Percentiles rank a stretch among this genome's conserved stretches.
Conservation (phyloP, 371 early-diverging fungal species). For the Lichtheimia ramosa region DNA sequence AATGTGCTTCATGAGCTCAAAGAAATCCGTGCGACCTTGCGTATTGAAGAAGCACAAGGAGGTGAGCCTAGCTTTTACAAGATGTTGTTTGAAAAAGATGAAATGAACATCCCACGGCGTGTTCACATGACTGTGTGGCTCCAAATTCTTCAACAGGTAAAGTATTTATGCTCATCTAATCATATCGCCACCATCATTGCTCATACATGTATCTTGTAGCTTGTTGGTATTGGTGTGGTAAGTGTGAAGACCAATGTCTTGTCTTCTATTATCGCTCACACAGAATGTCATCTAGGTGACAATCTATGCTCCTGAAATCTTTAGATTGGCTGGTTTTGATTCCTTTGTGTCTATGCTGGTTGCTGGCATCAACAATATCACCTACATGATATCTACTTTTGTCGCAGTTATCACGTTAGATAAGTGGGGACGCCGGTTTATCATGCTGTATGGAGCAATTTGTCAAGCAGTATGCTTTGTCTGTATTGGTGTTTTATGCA, state of each 20-base stretch:
- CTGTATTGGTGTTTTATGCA: constrained; percentile 29
- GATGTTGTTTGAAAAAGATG: constrained; percentile 34
- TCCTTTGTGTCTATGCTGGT: constrained; percentile 27
- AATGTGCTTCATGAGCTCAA: constrained; percentile 33
- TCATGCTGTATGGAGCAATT: constrained; percentile 38
- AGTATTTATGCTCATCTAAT: too few species aligned
- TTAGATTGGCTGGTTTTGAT: constrained; percentile 28
- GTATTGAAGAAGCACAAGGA: constrained; percentile 22
- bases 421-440: constrained; percentile 36
- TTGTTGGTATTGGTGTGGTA: constrained; percentile 29
- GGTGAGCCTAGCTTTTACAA: constrained; percentile 37
- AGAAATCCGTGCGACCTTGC: constrained; percentile 26
- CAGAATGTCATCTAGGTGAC: constrained; percentile 19
- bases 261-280: not conserved
- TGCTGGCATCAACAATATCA: constrained; percentile 39
- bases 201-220: not conserved
- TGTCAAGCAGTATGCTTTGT: constrained; percentile 34
- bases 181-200: too few species aligned
- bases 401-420: constrained; percentile 42
- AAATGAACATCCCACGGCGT: constrained; percentile 39
- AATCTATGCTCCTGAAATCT: constrained; percentile 38
- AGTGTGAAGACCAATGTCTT: not conserved
- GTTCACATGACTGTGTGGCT: constrained; percentile 43
- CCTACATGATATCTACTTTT: constrained; percentile 36
- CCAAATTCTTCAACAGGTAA: constrained; percentile 37